Percentiles rank a stretch among this genome's conserved stretches.
Evolutionary conservation across 805 yeast species (phyloP).

Genomic region (Metahyphopichia silvanorum): DNA sequence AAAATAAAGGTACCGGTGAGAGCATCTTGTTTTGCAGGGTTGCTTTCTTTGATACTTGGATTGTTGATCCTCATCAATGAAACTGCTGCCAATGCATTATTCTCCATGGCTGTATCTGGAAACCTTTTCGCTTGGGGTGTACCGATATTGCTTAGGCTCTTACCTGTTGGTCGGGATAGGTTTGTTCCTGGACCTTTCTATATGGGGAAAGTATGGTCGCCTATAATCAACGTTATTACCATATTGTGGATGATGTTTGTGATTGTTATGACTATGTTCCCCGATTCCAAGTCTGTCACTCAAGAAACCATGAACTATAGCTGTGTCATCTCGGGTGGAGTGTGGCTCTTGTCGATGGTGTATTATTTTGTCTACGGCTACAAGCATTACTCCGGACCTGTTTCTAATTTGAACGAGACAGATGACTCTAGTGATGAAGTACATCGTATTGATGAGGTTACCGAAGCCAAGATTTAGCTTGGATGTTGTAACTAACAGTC

Average conservation of each 20-base stretch:
- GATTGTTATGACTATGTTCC: conserved; percentile 61
- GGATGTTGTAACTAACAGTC: neutral
- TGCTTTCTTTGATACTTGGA: conserved; percentile 51
- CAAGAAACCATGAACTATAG: conserved; percentile 65
- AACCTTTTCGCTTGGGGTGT: conserved; percentile 59
- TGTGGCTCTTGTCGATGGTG: conserved; percentile 50
- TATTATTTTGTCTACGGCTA: conserved; percentile 54
- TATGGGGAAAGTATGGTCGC: conserved; percentile 49
- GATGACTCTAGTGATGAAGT: neutral
- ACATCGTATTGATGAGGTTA: neutral
- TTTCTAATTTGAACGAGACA: conserved; percentile 16
- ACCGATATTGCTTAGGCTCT: conserved; percentile 55
- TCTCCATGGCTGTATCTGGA: conserved; percentile 61
- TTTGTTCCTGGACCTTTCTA: conserved; percentile 68
- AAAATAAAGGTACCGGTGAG: conserved; percentile 60
- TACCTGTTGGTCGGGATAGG: conserved; percentile 46
- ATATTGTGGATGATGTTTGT: conserved; percentile 48
- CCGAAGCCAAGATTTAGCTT: neutral
- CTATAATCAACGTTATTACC: conserved; percentile 44
- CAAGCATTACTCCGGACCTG: conserved; percentile 58
- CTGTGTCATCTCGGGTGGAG: conserved; percentile 58
- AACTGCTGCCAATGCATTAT: conserved; percentile 66
- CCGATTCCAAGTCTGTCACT: conserved; percentile 40
- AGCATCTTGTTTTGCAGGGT: conserved; percentile 56
- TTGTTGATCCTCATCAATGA: conserved; percentile 54